A percentile compares a stretch with the other conserved stretches of the same genome.
These are phyloP conservation scores for Pythium dissotocum DNA, from an alignment of 352 stramenopile species.

Conservation along the genomic window DNA sequence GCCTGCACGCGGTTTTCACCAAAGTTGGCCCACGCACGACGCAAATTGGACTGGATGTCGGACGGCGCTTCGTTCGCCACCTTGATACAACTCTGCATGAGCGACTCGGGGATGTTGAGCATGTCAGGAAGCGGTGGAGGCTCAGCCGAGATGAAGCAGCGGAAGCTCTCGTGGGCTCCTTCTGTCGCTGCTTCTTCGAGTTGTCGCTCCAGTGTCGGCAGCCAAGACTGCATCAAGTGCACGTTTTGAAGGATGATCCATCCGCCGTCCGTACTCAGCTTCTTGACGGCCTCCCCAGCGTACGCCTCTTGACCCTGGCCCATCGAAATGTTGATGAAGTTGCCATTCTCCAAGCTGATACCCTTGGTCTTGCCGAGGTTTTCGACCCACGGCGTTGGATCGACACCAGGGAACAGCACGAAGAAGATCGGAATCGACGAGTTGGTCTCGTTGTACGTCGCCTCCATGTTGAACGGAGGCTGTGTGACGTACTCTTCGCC, in stretches of 20 bases:
- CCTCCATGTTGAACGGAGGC: slow-evolving; percentile 90
- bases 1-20: slow-evolving; percentile 87
- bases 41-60: slow-evolving; percentile 95
- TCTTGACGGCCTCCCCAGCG: slow-evolving; percentile 90
- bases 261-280: slow-evolving; percentile 88
- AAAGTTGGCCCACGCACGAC: slow-evolving; percentile 94
- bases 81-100: slow-evolving; percentile 96
- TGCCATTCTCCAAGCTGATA: slow-evolving; percentile 92
- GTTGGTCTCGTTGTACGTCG: slow-evolving; percentile 91
- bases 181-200: slow-evolving; percentile 90
- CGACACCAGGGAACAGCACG: slow-evolving; percentile 94
- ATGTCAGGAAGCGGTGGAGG: slow-evolving; percentile 91
- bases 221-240: slow-evolving; percentile 96
- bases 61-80: slow-evolving; percentile 95
- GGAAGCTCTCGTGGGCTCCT: slow-evolving; percentile 92
- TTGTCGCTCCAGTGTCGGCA: slow-evolving; percentile 92
- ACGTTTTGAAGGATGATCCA: slow-evolving; percentile 97
- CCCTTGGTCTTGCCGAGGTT: slow-evolving; percentile 84
- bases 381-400: slow-evolving; percentile 95
- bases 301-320: slow-evolving; percentile 92
- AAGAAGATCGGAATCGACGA: slow-evolving; percentile 95
- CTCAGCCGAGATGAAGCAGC: slow-evolving; percentile 96
- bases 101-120: slow-evolving; percentile 96
- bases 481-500: slow-evolving; percentile 93
- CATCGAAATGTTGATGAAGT: slow-evolving; percentile 97